phyloP scores from a whole-genome alignment of 2,329 filamentous ascomycete species.

The Epichloe baconii region DNA sequence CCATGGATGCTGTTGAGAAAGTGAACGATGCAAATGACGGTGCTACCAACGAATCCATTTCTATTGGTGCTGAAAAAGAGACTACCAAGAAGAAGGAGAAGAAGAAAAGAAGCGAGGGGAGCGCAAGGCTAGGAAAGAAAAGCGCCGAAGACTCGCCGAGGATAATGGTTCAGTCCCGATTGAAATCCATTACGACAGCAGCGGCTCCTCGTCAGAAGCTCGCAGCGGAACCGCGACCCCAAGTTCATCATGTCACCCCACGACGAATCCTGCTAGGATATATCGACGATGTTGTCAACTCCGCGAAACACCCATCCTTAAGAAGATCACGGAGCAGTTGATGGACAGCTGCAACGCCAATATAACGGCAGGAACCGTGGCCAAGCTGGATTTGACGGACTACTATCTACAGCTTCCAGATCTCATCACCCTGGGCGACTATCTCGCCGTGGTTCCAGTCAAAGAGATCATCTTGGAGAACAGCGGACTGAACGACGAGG shows the following conservation, averaged over 20 bases:
- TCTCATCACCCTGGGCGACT: slow-evolving; percentile 79
- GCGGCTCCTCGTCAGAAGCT: slow-evolving; percentile 38
- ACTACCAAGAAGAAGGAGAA: slow-evolving; percentile 74
- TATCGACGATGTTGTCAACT: slow-evolving; percentile 92
- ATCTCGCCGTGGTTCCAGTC: slow-evolving; percentile 83
- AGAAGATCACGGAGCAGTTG: slow-evolving; percentile 83
- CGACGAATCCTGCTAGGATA: slow-evolving; percentile 81
- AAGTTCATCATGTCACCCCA: slow-evolving; percentile 40
- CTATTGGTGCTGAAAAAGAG: slow-evolving; percentile 24
- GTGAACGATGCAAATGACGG: slow-evolving; percentile 15
- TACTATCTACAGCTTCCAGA: slow-evolving; percentile 77
- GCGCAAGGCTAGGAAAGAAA: slow-evolving; percentile 81
- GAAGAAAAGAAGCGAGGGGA: slow-evolving; percentile 90
- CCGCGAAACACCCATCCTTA: slow-evolving; percentile 81
- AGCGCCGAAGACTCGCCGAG: slow-evolving; percentile 71
- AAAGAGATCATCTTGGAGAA: slow-evolving; percentile 78
- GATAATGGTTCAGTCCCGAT: slow-evolving; percentile 79
- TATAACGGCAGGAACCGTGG: slow-evolving; percentile 59
- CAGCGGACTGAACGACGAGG: slow-evolving; percentile 76
- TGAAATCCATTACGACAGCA: slow-evolving; percentile 63
- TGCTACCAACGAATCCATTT: slow-evolving; percentile 8
- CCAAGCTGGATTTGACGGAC: slow-evolving; percentile 70
- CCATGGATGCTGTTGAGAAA: slow-evolving; percentile 1
- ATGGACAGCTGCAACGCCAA: slow-evolving; percentile 54
- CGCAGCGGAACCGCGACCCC: slow-evolving; percentile 9